Evolutionary conservation across 2,329 filamentous ascomycete species (phyloP), one percentile per base, ranked within the genome.

Genomic region (Colletotrichum chlorophyti): DNA sequence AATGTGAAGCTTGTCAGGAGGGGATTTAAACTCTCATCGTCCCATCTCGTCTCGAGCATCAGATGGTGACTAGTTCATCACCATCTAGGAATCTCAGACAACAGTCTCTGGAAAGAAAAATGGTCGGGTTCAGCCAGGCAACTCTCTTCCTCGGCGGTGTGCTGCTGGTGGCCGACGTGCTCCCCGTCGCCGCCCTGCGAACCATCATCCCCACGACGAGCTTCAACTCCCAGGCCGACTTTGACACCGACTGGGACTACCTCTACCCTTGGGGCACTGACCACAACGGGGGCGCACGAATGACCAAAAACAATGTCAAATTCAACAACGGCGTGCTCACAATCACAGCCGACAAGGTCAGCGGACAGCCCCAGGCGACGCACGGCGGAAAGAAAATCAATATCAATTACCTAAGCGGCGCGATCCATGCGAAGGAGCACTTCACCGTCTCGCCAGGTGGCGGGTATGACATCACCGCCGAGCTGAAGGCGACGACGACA

Each of bases 271-370:
- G 83, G 83, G 83, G 83, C 19, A 79, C 75, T 15, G 79, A 82
- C 64, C 83, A 85, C 70, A 85, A 85, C 65, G 83, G 83, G 35
- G 79, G 75, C 0, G 82, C 83, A 0, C 80, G 81, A 31, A 86
- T 85, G 83, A 68, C 75, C 63, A 70, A 75, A 46, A 65, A 70
- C 9, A 77, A 83, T 34, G 76, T 83, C 42, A 61, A 66, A 4
- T 72, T 83, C 45, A 64, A 66, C 4, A 61, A 67, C 32, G 77
- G 77, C 31, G 72, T 72, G 21, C 64, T 83, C 24, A 80, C 77
- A 0, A 66, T 84, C 23, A 81, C 78, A 4, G 80, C 82, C 1
- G 74, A 74, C 54, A 76, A 72, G 35, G 76, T 78, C 34, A 69
- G 65, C 31, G 76, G 76, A 12, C 74, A 81, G 63, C 66, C 64